phyloP scores from a whole-genome alignment of 371 early-diverging fungal species.

The Actinomucor elegans region DNA sequence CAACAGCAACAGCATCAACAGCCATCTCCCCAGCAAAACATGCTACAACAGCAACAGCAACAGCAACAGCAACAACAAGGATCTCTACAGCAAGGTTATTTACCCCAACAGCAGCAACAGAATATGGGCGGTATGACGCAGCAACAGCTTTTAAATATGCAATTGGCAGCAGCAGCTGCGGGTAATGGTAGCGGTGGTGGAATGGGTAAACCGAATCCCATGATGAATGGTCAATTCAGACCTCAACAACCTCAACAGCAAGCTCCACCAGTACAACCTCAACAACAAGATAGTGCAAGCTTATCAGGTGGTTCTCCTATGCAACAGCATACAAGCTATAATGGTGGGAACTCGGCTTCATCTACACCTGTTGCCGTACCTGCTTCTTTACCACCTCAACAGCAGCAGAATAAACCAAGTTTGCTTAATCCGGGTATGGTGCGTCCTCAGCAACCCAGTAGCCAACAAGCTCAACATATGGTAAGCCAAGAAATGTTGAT shows the following conservation, averaged over 20 bases:
- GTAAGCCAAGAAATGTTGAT: constrained; percentile 24
- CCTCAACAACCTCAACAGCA: background rate
- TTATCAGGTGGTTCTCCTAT: constrained; percentile 8
- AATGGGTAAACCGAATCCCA: background rate
- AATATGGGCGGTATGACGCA: constrained; percentile 4
- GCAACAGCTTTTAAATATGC: background rate
- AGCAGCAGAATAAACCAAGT: constrained; percentile 18
- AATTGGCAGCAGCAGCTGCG: background rate
- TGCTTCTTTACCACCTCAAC: constrained; percentile 15
- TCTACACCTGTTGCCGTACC: constrained; percentile 3
- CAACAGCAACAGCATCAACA: constrained; percentile 19
- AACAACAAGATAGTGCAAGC: background rate
- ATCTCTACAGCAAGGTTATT: background rate
- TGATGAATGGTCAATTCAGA: constrained; percentile 7
- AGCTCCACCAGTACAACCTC: background rate
- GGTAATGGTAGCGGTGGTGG: background rate
- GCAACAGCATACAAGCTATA: constrained; percentile 10
- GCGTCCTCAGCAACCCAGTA: background rate
- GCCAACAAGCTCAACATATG: background rate
- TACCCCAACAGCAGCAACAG: background rate
- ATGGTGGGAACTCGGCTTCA: constrained; percentile 1
- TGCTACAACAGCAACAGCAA: constrained; percentile 19
- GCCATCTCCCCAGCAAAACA: constrained; percentile 2
- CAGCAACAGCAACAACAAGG: background rate
- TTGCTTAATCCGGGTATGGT: constrained; percentile 5